Conservation (phyloP, 352 stramenopile genomes). For the Phytophthora crassamura region DNA sequence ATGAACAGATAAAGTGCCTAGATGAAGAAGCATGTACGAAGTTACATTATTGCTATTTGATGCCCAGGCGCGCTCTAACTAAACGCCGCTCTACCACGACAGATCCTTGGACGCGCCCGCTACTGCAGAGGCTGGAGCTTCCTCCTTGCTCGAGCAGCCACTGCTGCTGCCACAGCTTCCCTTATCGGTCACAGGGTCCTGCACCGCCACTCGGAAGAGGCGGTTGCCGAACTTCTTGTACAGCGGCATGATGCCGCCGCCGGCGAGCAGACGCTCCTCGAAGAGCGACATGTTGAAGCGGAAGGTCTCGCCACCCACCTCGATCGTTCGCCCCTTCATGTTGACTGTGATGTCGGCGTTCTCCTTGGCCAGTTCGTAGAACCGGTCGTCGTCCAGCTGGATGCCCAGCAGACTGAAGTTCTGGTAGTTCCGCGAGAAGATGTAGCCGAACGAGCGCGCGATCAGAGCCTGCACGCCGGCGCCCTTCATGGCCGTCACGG, state of each 20-base stretch:
- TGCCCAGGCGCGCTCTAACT: conserved; percentile 7
- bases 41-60: conserved; percentile 18
- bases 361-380: conserved; percentile 84
- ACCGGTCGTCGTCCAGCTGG: conserved; percentile 76
- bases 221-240: conserved; percentile 90
- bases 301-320: conserved; percentile 76
- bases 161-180: conserved; percentile 47
- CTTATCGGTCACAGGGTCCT: conserved; percentile 53
- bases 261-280: conserved; percentile 81
- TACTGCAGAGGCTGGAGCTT: conserved; percentile 36
- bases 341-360: conserved; percentile 82
- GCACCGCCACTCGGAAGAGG: conserved; percentile 85
- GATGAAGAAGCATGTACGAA: conserved; percentile 12
- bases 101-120: conserved; percentile 54
- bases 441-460: conserved; percentile 87
- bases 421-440: conserved; percentile 90
- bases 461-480: conserved; percentile 85
- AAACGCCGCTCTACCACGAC: conserved; percentile 56
- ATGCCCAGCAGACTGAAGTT: conserved; percentile 89
- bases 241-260: conserved; percentile 86
- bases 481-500: conserved; percentile 83
- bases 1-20: too few relatives aligned
- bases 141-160: conserved; percentile 47
- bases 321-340: conserved; percentile 83
- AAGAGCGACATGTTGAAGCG: conserved; percentile 91